A percentile compares a stretch with the other conserved stretches of the same genome.
phyloP scores from a whole-genome alignment of 352 stramenopile genomes.

The Phytopythium sindhum region DNA sequence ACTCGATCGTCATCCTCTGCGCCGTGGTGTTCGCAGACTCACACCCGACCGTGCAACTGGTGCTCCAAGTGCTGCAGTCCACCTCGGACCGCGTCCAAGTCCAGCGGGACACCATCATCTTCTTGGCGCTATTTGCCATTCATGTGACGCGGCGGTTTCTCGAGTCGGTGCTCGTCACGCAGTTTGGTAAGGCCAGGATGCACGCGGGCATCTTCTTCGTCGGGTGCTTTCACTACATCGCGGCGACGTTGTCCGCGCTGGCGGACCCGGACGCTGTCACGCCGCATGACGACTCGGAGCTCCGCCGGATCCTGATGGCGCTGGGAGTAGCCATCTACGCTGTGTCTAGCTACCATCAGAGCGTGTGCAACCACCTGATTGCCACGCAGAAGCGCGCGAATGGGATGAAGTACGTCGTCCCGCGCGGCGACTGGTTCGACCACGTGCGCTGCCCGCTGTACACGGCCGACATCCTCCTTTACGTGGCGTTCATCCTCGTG shows the following conservation, averaged over 20 bases:
- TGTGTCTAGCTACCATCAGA: conserved; percentile 60
- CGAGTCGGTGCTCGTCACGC: conserved; percentile 57
- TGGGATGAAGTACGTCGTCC: conserved; percentile 47
- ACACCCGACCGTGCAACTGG: conserved; percentile 23
- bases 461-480: conserved; percentile 61
- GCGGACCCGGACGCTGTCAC: conserved; percentile 28
- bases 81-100: conserved; percentile 15
- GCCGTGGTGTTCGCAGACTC: conserved; percentile 28
- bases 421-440: conserved; percentile 63
- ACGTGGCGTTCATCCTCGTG: conserved; percentile 44
- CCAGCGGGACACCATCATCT: conserved; percentile 32
- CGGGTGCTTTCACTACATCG: conserved; percentile 60
- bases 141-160: conserved; percentile 56
- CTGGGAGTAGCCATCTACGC: conserved; percentile 34
- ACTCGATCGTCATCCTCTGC: conserved; percentile 36
- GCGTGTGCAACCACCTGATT: conserved; percentile 49
- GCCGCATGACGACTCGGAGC: conserved; percentile 15
- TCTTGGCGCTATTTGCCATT: conserved; percentile 48
- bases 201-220: conserved; percentile 49
- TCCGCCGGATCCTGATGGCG: conserved; percentile 13
- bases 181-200: conserved; percentile 68
- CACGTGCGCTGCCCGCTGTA: conserved; percentile 63
- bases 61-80: conserved; percentile 27
- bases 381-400: conserved; percentile 51
- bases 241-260: conserved; percentile 42